Base-by-base conservation (phyloP, 352 stramenopile species). In the Globisporangium spiculum region DNA sequence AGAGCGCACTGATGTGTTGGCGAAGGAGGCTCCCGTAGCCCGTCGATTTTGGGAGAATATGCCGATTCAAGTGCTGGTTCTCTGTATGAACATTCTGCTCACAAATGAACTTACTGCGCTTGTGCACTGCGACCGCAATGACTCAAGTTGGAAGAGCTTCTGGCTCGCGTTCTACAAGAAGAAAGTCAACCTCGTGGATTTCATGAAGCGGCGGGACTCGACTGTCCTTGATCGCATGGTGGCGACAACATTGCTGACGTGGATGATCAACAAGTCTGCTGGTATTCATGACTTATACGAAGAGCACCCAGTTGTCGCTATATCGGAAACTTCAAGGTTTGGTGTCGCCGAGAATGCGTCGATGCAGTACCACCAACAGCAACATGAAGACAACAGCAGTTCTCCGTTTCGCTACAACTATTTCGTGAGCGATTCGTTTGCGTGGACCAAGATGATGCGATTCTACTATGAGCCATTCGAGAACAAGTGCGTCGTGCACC, bases 381-480 rank as follows among this genome's bases (percentile, higher is more conserved):
- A 65, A 24, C 63, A 38, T 41, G 66, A 71, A 0, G 69, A 61
- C 1, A 79, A 57, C 54, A 78, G 84, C 34, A 74, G 68, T 5
- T 75, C 73, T 8, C 32, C 70, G 12, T 78, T 73, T 36, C 77
- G 77, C 16, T 78, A 75, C 55, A 88, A 75, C 46, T 89, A 89
- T 34, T 66, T 77, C 1, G 63, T 73, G 27, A 75, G 78, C 7
- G 68, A 79, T 7, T 83, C 78, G 7, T 92, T 92, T 65, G 60
- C 70, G 1, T 92, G 83, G 83, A 85, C 70, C 22, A 89, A 88
- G 69, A 62, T 88, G 57, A 79, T 81, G 62, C 75, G 84, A 3
- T 90, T 83, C 71, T 79, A 85, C 62, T 91, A 85, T 59, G 81
- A 89, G 3, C 72, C 76, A 0, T 86, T 83, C 27, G 80, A 86